phyloP scores from a whole-genome alignment of 2,329 filamentous ascomycete species.

The Aureobasidium sp. region DNA sequence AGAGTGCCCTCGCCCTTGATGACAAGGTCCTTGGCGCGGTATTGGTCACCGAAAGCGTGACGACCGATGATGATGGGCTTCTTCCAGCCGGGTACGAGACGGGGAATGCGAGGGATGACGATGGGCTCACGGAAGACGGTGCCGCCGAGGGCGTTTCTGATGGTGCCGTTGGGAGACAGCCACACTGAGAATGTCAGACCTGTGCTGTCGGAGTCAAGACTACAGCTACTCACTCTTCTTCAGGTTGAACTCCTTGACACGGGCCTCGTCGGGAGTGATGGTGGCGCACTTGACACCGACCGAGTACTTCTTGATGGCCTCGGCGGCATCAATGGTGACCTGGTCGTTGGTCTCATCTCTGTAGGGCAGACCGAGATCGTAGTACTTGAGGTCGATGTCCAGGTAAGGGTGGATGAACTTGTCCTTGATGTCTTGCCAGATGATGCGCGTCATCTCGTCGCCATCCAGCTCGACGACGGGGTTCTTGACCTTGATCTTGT shows the following conservation, averaged over 20 bases:
- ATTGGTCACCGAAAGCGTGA: constrained; percentile 98
- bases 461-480: constrained; percentile 97
- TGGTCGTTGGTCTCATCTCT: constrained; percentile 94
- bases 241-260: constrained; percentile 95
- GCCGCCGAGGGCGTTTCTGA: constrained; percentile 67
- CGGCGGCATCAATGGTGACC: constrained; percentile 89
- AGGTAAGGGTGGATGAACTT: constrained; percentile 97
- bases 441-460: constrained; percentile 93
- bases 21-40: constrained; percentile 89
- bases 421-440: constrained; percentile 99
- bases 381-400: constrained; percentile 83
- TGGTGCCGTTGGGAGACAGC: constrained; percentile 93
- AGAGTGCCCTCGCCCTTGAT: constrained; percentile 78
- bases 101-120: constrained; percentile 86
- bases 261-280: constrained; percentile 94
- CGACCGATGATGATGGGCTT: constrained; percentile 98
- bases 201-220: neutral
- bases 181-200: constrained; percentile 59
- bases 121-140: constrained; percentile 99
- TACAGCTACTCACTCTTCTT: constrained; percentile 71
- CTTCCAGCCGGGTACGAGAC: constrained; percentile 94
- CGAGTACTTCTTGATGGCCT: constrained; percentile 98
- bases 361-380: constrained; percentile 68
- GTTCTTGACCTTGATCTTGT: constrained; percentile 99
- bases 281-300: constrained; percentile 99